Base-by-base conservation (phyloP, 75 land plant species). In the Selaginella moellendorffii region DNA sequence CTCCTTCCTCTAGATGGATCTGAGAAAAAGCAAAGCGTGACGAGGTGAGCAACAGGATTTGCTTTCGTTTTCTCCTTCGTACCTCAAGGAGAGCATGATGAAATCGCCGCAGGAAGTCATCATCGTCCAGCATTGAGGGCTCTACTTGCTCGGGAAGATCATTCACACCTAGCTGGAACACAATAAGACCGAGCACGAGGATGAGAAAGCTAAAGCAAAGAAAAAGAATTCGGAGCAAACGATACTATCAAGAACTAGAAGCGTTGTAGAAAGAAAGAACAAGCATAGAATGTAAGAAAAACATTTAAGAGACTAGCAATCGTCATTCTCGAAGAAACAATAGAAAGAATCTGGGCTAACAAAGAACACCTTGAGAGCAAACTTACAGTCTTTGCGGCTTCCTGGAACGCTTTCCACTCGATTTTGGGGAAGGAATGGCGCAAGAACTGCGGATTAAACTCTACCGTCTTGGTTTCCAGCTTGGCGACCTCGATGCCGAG, bases 41-140 rank as follows among this genome's bases (percentile, higher is more conserved):
- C 10, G 5, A 14, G 5, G 46, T 36, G 46, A 36, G 46, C 46
- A 14, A 36, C 10, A 5, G 46, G 10, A 14, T n/a, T n/a, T n/a
- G n/a, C n/a, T n/a, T n/a, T n/a, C n/a, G n/a, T n/a, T n/a, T n/a
- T n/a, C n/a, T n/a, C n/a, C n/a, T n/a, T 19, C n/a, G 2, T 58
- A 74, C 69, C 87, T 88, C 84, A 26, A 88, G 78, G 29, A 88
- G 78, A 26, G 89, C 95, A 56, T 83, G 95, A 70, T 88, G 95
- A 64, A 82, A 81, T 36, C 64, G 69, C 2, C 31, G 62, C 62
- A 88, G 69, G 61, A 88, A 88, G 14, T 5, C 89, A 9, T 78
- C 81, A 23, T 82, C 78, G 24, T 74, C 80, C 24, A 88, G 75
- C 84, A 85, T 79, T 26, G 73, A 52, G 0, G 80, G 54, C 12